A percentile compares a stretch with the other conserved stretches of the same genome.
Evolutionary conservation across 1,139 yeast genomes (phyloP).

Genomic region (Sugiyamaella grinbergsii): DNA sequence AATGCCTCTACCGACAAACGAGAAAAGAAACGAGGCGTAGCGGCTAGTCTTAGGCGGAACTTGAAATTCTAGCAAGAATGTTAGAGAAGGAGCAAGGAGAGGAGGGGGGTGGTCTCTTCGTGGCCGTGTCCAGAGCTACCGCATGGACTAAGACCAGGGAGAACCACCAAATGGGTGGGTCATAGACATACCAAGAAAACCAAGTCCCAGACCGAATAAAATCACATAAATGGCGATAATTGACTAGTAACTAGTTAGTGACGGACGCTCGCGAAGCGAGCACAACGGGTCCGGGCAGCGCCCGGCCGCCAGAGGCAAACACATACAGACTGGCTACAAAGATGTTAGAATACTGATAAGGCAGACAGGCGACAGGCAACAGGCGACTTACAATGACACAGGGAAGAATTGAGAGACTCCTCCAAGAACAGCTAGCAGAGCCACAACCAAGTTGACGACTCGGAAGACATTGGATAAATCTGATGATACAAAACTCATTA

Average conservation of each 20-base stretch:
- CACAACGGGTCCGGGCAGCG: no score
- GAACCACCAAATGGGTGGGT: no score
- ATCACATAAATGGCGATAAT: conserved; percentile 58
- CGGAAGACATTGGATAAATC: conserved; percentile 55
- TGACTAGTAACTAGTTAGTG: not conserved
- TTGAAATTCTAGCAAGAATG: conserved; percentile 46
- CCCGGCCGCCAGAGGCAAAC: not conserved
- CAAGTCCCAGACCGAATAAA: conserved; percentile 57
- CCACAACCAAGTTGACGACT: conserved; percentile 64
- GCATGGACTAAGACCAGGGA: no score
- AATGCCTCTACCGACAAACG: conserved; percentile 81
- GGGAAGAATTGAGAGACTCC: conserved; percentile 63
- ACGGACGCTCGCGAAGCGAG: not conserved
- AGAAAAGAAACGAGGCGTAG: conserved; percentile 78
- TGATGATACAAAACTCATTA: conserved; percentile 29
- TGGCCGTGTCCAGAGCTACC: no score
- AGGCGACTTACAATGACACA: conserved; percentile 52
- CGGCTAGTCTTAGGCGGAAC: conserved; percentile 59
- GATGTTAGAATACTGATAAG: not conserved
- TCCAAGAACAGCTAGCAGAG: conserved; percentile 54
- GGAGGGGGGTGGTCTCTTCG: no score
- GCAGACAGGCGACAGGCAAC: not conserved
- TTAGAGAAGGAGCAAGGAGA: no score
- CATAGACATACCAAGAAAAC: conserved; percentile 57
- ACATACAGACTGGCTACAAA: conserved; percentile 10